phyloP scores from a whole-genome alignment of 2,329 filamentous ascomycete species.

The Neonectria punicea region DNA sequence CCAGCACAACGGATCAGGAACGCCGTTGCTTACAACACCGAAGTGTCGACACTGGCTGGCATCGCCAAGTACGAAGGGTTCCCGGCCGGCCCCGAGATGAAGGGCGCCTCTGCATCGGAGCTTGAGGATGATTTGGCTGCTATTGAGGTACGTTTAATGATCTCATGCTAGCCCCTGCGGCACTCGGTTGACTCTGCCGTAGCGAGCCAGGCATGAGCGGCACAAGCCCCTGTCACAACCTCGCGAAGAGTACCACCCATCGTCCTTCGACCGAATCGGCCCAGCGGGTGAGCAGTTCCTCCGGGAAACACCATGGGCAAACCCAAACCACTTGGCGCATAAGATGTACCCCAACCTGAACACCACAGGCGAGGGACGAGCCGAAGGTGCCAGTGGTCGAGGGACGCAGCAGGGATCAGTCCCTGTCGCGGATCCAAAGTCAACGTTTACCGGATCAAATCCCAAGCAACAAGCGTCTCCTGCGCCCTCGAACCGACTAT shows the following conservation, averaged over 20 bases:
- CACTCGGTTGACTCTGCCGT: conserved; percentile 30
- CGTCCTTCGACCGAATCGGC: conserved; percentile 62
- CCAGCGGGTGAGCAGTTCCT: conserved; percentile 87
- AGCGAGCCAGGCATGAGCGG: conserved; percentile 50
- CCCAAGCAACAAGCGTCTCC: conserved; percentile 41
- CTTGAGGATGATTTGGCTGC: conserved; percentile 88
- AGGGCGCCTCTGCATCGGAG: conserved; percentile 75
- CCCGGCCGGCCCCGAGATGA: conserved; percentile 89
- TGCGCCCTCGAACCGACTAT: conserved; percentile 42
- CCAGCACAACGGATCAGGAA: conserved; percentile 82
- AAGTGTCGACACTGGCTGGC: conserved; percentile 90
- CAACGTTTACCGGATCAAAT: conserved; percentile 36
- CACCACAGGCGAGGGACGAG: conserved; percentile 25
- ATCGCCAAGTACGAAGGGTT: conserved; percentile 96
- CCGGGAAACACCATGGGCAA: conserved; percentile 92
- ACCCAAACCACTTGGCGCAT: conserved; percentile 82
- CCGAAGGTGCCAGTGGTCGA: conserved; percentile 31
- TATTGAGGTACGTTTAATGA: conserved; percentile 74
- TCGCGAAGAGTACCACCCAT: conserved; percentile 60
- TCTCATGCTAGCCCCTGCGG: conserved; percentile 29
- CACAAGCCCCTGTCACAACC: conserved; percentile 54
- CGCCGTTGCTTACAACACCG: conserved; percentile 91
- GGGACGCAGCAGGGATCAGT: conserved; percentile 33
- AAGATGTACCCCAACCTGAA: conserved; percentile 54
- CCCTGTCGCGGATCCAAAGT: conserved; percentile 37